phyloP scores from a whole-genome alignment of 208 protist genomes.

The Novymonas esmeraldas region DNA sequence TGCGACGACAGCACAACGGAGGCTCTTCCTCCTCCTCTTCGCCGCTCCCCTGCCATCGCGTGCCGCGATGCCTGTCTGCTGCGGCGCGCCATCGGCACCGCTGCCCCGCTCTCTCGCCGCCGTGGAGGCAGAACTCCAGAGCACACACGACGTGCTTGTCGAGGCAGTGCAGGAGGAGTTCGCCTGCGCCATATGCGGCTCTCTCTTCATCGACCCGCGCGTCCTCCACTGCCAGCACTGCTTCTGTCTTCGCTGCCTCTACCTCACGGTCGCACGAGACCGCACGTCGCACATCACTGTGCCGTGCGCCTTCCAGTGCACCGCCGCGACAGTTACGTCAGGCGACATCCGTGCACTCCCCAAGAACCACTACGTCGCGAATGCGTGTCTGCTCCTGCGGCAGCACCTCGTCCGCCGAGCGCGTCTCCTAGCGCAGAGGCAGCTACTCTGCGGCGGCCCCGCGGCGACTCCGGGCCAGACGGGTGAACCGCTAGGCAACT shows the following conservation, averaged over 20 bases:
- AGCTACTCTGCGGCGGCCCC: too few relatives aligned
- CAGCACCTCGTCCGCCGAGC: conserved; percentile 12
- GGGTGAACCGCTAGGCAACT: too few relatives aligned
- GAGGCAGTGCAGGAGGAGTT: conserved; percentile 44
- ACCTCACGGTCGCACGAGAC: conserved; percentile 37
- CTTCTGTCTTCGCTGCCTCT: conserved; percentile 75
- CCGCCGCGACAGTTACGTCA: conserved; percentile 28
- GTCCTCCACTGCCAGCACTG: conserved; percentile 72
- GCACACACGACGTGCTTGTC: conserved; percentile 19
- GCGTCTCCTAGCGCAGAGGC: conserved; percentile 17
- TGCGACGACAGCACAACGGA: too few relatives aligned
- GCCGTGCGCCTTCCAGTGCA: conserved; percentile 52
- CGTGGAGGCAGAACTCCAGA: conserved; percentile 1
- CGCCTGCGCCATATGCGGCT: conserved; percentile 52
- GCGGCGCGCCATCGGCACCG: too few relatives aligned
- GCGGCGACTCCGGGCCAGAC: too few relatives aligned
- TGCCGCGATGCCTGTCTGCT: too few relatives aligned
- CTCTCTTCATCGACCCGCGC: conserved; percentile 58
- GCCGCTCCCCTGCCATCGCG: too few relatives aligned
- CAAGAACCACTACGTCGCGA: conserved; percentile 51
- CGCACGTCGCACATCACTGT: conserved; percentile 33
- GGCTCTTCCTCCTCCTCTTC: too few relatives aligned
- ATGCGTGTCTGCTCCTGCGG: conserved; percentile 27
- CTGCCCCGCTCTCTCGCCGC: conserved; percentile 14
- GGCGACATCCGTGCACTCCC: conserved; percentile 54